phyloP scores from a whole-genome alignment of 345 rosid genomes.

The Boechera retrofracta region DNA sequence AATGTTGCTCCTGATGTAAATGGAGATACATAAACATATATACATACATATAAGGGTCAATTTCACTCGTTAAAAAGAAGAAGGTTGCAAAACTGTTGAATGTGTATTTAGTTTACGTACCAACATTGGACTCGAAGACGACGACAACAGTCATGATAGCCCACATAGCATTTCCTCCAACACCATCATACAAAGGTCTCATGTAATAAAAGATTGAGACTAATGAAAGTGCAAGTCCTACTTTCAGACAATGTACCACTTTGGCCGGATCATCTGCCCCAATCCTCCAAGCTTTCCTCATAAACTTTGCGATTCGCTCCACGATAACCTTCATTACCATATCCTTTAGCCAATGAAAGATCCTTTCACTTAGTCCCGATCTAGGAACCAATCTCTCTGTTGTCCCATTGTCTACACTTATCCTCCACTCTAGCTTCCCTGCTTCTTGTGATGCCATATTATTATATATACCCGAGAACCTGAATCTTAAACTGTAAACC shows the following conservation, averaged over 20 bases:
- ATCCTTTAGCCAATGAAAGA: conserved; percentile 45
- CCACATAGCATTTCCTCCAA: conserved; percentile 78
- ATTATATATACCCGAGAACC: conserved; percentile 2
- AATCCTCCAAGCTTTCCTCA: conserved; percentile 60
- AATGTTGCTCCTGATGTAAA: conserved; percentile 71
- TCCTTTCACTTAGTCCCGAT: conserved; percentile 33
- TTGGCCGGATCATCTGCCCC: conserved; percentile 72
- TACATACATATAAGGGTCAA: conserved; percentile 1
- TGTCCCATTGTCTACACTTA: conserved; percentile 52
- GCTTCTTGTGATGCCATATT: conserved; percentile 46
- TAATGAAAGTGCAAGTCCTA: conserved; percentile 68
- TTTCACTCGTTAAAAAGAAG: neutral
- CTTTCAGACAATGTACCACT: conserved; percentile 68
- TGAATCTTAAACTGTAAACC: neutral
- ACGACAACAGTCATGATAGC: conserved; percentile 83
- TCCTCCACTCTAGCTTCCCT: conserved; percentile 63
- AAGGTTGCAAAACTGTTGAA: neutral
- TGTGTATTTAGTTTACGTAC: conserved; percentile 47
- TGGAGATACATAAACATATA: neutral
- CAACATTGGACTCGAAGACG: conserved; percentile 68
- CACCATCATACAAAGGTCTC: conserved; percentile 70
- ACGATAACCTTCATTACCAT: conserved; percentile 39
- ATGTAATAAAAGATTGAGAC: conserved; percentile 74
- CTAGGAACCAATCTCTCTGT: conserved; percentile 46
- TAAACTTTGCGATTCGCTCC: conserved; percentile 40